Evolutionary conservation across 352 stramenopile species (phyloP).

Genomic region (Pythium apleroticum): DNA sequence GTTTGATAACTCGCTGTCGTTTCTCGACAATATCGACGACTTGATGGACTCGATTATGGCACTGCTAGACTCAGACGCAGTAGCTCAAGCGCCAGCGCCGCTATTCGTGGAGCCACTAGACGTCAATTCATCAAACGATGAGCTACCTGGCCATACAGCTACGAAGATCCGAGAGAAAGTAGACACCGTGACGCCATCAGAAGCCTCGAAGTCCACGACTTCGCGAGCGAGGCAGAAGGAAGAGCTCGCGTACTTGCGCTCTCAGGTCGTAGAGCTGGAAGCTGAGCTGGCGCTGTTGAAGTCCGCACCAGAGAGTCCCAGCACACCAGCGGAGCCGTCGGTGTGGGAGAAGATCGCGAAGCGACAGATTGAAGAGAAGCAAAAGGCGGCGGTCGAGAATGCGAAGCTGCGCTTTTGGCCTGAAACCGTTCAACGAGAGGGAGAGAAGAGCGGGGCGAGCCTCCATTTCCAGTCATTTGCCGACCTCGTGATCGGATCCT

Average conservation of each 20-base stretch:
- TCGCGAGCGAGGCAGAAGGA: constrained; percentile 28
- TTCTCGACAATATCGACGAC: background rate
- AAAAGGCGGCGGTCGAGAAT: constrained; percentile 31
- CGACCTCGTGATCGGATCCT: constrained; percentile 14
- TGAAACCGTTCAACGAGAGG: background rate
- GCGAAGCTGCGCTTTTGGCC: constrained; percentile 13
- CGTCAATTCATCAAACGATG: too few species aligned
- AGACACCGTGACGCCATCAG: too few species aligned
- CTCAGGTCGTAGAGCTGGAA: constrained; percentile 30
- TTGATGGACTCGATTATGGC: background rate
- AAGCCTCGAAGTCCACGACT: background rate
- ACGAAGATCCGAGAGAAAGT: too few species aligned
- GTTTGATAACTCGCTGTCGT: background rate
- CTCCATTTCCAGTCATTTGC: constrained; percentile 2
- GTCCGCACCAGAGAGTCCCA: background rate
- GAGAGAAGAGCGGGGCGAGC: background rate
- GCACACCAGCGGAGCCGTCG: background rate
- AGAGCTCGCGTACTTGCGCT: constrained; percentile 35
- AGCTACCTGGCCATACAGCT: too few species aligned
- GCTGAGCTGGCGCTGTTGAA: constrained; percentile 18
- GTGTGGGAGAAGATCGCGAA: constrained; percentile 28
- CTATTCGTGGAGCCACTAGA: too few species aligned
- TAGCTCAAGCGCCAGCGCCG: background rate
- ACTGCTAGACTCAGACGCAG: background rate
- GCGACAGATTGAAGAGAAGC: constrained; percentile 24